These are phyloP conservation scores for Didymella pomorum DNA, from an alignment of 2,329 filamentous ascomycete genomes.

Conservation along the genomic window DNA sequence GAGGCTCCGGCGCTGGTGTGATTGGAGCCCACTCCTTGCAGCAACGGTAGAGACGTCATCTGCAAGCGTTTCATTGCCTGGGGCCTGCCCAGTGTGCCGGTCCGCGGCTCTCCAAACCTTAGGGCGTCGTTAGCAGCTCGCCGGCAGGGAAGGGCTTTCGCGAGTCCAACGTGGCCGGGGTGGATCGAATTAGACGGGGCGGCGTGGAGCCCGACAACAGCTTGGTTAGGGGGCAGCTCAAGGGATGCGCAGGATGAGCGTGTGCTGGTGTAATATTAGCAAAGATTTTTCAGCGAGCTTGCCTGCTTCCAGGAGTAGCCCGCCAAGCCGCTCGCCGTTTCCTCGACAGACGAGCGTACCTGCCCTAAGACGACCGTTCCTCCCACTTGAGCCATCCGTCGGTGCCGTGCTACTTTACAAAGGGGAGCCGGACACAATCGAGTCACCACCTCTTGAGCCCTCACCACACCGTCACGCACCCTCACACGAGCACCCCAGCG, in stretches of 20 bases:
- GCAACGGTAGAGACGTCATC: conserved; percentile 33
- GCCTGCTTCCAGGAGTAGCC: conserved; percentile 24
- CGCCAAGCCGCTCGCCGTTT: conserved; percentile 29
- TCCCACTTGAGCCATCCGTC: conserved; percentile 21
- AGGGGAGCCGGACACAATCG: conserved; percentile 13
- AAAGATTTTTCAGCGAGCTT: conserved; percentile 22
- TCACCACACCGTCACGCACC: conserved; percentile 2
- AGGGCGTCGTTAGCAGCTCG: conserved; percentile 24
- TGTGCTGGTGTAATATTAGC: conserved; percentile 22
- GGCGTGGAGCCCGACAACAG: conserved; percentile 25
- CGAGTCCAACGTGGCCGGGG: conserved; percentile 13
- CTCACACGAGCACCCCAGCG: conserved; percentile 9
- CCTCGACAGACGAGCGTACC: conserved; percentile 23
- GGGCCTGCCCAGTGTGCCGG: conserved; percentile 19
- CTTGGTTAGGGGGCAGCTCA: conserved; percentile 20
- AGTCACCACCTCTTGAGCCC: conserved; percentile 4
- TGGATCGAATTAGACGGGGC: conserved; percentile 25
- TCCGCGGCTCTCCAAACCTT: conserved; percentile 25
- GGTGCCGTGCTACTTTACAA: conserved; percentile 22
- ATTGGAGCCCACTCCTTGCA: conserved; percentile 22
- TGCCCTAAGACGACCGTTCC: conserved; percentile 25
- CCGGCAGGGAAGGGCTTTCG: conserved; percentile 23
- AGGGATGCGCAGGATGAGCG: conserved; percentile 21
- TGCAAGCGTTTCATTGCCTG: conserved; percentile 27
- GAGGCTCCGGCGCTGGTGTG: conserved; percentile 18